Percentiles rank a stretch among this genome's conserved stretches.
These are phyloP conservation scores for Rheum nobile DNA, from an alignment of 148 eudicot genomes.

Conservation along the genomic window DNA sequence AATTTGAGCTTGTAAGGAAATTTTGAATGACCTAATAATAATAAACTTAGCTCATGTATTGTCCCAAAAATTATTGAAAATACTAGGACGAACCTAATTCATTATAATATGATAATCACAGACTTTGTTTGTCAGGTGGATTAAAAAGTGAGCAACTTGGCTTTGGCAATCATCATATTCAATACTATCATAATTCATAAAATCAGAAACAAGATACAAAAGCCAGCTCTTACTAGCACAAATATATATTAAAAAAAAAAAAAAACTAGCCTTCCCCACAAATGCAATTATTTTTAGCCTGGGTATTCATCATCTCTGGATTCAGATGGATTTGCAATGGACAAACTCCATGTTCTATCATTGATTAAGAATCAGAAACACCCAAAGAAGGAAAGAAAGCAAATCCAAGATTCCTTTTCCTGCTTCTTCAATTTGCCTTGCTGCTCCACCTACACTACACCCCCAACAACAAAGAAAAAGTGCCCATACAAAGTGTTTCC, in stretches of 20 bases:
- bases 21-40: too few relatives aligned
- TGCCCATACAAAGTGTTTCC: neutral
- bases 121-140: neutral
- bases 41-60: too few relatives aligned
- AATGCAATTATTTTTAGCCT: neutral
- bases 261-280: neutral
- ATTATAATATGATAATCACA: too few relatives aligned
- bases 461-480: neutral
- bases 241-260: neutral
- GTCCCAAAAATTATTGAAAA: too few relatives aligned
- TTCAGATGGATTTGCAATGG: neutral
- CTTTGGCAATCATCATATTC: neutral
- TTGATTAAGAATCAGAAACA: neutral
- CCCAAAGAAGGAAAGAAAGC: neutral
- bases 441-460: neutral
- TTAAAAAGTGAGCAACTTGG: neutral
- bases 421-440: neutral
- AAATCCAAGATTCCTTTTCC: neutral
- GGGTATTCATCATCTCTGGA: neutral
- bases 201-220: neutral
- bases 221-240: neutral
- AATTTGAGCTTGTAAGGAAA: too few relatives aligned
- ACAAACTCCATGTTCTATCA: slow-evolving; percentile 6
- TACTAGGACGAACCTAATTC: too few relatives aligned
- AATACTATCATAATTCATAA: neutral